Base-by-base conservation (phyloP, 306 rosid genomes). In the Dalbergia oliveri region DNA sequence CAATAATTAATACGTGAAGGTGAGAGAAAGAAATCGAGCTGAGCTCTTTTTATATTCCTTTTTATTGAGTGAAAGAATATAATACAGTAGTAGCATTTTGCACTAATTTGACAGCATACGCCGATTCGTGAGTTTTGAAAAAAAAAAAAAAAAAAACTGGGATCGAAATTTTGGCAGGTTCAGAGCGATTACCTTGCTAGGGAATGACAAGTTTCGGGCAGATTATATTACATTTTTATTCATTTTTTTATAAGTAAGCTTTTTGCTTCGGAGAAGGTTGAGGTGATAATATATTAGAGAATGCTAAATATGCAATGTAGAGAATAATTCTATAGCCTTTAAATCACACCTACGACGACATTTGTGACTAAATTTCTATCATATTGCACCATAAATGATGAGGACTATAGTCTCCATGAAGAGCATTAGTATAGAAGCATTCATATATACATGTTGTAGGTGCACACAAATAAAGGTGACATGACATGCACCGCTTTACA, bases 1-100 rank as follows among this genome's bases (percentile, higher is more conserved):
- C 37, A 43, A 43, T 66, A 66, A 66, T 66, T 37, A 66, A 39
- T 67, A 67, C 54, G 14, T 68, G 73, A 45, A 68, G n/a, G 73
- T 13, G 57, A 19, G 12, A 8, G 37, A 44, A 45, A 68, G 35
- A 18, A 66, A 13, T 26, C 2, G 34, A 4, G 66, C 8, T 26
- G 31, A 26, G 31, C 39, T 58, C 35, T 58, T 58, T 58, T 58
- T 21, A 58, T 58, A 19, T 58, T 57, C 31, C 12, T 47, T 45
- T 47, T 47, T 47, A 13, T 47, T 47, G 53, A 47, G 53, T 11
- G 13, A 47, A 47, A 47, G 4, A 9, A 47, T 44, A 44, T 37
- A 26, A 44, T 44, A 8, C 4, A 10, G 13, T 9, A 47, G 53
- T 47, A 47, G 14, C 53, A 47, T 12, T 47, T 47, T 44, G 12